These are phyloP conservation scores for Themeda triandra DNA, from an alignment of 176 grass and related monocot species.

Conservation along the genomic window DNA sequence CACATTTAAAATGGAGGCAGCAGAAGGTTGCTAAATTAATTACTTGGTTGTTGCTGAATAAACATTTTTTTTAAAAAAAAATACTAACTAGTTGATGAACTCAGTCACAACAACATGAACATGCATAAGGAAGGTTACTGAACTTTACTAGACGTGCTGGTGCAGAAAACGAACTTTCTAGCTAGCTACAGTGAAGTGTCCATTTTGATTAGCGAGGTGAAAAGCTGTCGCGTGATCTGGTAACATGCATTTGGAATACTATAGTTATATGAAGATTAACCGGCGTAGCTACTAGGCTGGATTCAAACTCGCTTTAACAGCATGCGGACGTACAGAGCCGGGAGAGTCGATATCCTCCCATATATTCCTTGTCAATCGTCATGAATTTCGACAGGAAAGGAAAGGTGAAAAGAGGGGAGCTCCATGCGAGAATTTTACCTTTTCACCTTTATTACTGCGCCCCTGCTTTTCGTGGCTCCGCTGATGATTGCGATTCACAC, in stretches of 20 bases:
- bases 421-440: slow-evolving; percentile 49
- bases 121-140: background rate
- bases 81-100: background rate
- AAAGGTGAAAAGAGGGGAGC: slow-evolving; percentile 43
- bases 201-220: background rate
- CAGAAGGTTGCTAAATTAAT: background rate
- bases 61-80: background rate
- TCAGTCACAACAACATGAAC: background rate
- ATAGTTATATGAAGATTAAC: background rate
- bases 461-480: slow-evolving; percentile 37
- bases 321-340: slow-evolving; percentile 22
- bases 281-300: background rate
- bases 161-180: background rate
- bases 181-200: background rate
- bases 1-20: background rate
- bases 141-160: background rate
- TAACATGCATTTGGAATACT: background rate
- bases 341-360: background rate
- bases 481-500: slow-evolving; percentile 51
- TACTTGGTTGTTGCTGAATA: background rate
- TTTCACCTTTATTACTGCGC: slow-evolving; percentile 36
- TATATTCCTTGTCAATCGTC: slow-evolving; percentile 49
- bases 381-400: slow-evolving; percentile 49
- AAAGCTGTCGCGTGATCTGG: background rate
- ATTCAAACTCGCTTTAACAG: slow-evolving; percentile 26